A percentile compares a stretch with the other conserved stretches of the same genome.
These are phyloP conservation scores for Aspergillus aculeatus DNA, from an alignment of 2,329 filamentous ascomycete genomes.

Conservation along the genomic window DNA sequence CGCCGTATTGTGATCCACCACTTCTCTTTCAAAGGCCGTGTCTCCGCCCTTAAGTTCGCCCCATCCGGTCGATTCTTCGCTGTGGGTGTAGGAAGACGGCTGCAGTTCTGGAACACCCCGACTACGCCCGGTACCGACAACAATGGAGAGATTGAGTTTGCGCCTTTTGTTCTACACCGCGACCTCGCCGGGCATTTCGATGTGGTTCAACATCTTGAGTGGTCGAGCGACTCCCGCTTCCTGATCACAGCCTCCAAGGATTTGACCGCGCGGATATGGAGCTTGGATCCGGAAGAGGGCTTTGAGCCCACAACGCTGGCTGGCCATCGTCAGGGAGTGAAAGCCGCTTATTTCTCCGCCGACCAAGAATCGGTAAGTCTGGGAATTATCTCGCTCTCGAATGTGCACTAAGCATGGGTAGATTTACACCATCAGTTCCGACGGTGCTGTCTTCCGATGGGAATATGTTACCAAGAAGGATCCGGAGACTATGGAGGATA, in stretches of 20 bases:
- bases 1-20: constrained; percentile 86
- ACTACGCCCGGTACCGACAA: constrained; percentile 77
- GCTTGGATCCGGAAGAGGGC: constrained; percentile 77
- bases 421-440: constrained; percentile 94
- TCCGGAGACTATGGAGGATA: constrained; percentile 59
- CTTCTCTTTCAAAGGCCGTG: constrained; percentile 85
- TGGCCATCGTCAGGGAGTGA: constrained; percentile 84
- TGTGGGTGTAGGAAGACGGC: constrained; percentile 78
- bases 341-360: constrained; percentile 95
- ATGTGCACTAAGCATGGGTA: constrained; percentile 24
- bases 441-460: constrained; percentile 96
- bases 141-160: constrained; percentile 86
- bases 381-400: not conserved
- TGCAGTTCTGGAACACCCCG: constrained; percentile 96
- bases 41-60: constrained; percentile 84
- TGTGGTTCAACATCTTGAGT: constrained; percentile 79
- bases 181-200: constrained; percentile 89
- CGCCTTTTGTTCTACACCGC: constrained; percentile 86
- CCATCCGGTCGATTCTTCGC: constrained; percentile 89
- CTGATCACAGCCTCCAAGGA: constrained; percentile 91
- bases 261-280: constrained; percentile 92
- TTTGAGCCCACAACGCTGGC: constrained; percentile 87
- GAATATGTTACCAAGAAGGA: constrained; percentile 69
- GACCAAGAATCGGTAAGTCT: constrained; percentile 72
- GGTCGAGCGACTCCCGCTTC: constrained; percentile 95